Evolutionary conservation across 306 rosid genomes (phyloP).

Genomic region (Parietaria judaica): DNA sequence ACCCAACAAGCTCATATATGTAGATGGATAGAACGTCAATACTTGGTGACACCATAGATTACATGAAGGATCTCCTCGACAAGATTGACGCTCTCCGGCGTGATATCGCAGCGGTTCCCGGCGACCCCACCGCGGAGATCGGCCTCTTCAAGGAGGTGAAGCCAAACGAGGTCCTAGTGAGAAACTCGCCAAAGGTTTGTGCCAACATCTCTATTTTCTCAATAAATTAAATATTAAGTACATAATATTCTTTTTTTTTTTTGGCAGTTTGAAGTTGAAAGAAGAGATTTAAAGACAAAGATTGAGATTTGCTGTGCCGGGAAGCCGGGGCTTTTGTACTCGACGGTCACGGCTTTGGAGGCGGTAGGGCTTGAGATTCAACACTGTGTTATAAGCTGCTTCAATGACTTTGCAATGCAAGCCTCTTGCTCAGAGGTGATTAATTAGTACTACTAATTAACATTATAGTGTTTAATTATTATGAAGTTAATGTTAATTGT

Average conservation of each 20-base stretch:
- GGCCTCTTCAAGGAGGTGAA: slow-evolving; percentile 45
- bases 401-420: slow-evolving; percentile 88
- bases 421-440: slow-evolving; percentile 91
- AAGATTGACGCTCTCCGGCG: slow-evolving; percentile 56
- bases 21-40: slow-evolving; percentile 98
- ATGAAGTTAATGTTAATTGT: neutral
- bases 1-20: neutral
- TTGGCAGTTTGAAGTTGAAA: slow-evolving; percentile 76
- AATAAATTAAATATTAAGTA: neutral
- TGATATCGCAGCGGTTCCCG: slow-evolving; percentile 44
- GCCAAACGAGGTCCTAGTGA: slow-evolving; percentile 54
- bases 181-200: slow-evolving; percentile 77
- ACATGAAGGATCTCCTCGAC: slow-evolving; percentile 84
- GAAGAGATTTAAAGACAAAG: slow-evolving; percentile 43
- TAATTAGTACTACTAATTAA: no score
- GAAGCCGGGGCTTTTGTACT: slow-evolving; percentile 64
- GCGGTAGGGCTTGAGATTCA: slow-evolving; percentile 90
- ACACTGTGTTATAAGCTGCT: slow-evolving; percentile 85
- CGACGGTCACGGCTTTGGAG: slow-evolving; percentile 70
- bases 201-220: neutral
- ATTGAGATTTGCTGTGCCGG: slow-evolving; percentile 78
- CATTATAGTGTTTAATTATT: no score
- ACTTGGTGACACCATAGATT: slow-evolving; percentile 88
- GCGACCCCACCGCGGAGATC: slow-evolving; percentile 16
- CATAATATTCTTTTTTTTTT: neutral